phyloP scores from a whole-genome alignment of 164 flowering plant genomes.

The Houttuynia cordata region DNA sequence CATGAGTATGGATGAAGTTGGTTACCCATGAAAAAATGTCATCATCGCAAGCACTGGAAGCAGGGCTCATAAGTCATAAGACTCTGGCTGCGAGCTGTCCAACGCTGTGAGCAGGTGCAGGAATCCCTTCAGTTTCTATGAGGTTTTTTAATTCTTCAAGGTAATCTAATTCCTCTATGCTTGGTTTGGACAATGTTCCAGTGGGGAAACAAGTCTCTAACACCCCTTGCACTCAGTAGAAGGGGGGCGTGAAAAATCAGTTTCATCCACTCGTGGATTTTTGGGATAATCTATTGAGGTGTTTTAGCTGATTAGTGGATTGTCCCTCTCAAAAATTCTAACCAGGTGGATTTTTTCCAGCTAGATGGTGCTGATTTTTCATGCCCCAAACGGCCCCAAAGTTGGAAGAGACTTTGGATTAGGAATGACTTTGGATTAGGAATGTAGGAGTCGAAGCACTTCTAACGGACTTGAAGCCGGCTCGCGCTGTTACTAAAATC shows the following conservation, averaged over 20 bases:
- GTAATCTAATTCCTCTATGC: slow-evolving; percentile 84
- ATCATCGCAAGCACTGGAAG: slow-evolving; percentile 61
- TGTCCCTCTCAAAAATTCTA: too few relatives aligned
- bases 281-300: too few relatives aligned
- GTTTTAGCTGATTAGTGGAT: too few relatives aligned
- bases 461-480: too few relatives aligned
- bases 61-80: slow-evolving; percentile 95
- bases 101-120: slow-evolving; percentile 97
- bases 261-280: too few relatives aligned
- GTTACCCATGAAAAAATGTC: slow-evolving; percentile 96
- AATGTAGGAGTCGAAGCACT: too few relatives aligned
- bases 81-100: slow-evolving; percentile 86
- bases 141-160: slow-evolving; percentile 73
- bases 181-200: slow-evolving; percentile 73
- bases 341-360: too few relatives aligned
- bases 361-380: too few relatives aligned
- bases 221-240: slow-evolving; percentile 99
- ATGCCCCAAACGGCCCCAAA: too few relatives aligned
- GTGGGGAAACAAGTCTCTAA: slow-evolving; percentile 93
- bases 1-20: neutral
- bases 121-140: slow-evolving; percentile 63
- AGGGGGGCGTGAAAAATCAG: slow-evolving; percentile 99
- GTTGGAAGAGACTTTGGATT: too few relatives aligned
- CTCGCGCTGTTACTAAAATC: too few relatives aligned
- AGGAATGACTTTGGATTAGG: too few relatives aligned